Evolutionary conservation across 2,329 filamentous ascomycete species (phyloP).

Genomic region (Ophiognomonia clavigignenti-juglandacearum): DNA sequence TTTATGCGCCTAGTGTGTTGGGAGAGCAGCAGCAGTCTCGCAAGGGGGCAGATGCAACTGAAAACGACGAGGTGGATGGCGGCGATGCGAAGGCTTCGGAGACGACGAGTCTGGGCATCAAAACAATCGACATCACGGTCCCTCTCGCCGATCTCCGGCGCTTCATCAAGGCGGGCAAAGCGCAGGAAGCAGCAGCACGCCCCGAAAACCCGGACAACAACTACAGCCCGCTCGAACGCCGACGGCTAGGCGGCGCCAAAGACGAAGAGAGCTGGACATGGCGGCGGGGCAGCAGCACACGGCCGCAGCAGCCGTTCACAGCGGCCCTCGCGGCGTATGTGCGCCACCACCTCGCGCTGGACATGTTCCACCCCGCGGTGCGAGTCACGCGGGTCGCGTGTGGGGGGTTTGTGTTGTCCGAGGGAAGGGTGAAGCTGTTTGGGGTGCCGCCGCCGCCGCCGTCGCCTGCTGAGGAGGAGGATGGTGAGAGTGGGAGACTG

Average conservation of each 20-base stretch:
- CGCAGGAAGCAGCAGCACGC: constrained; percentile 8
- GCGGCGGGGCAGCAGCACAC: constrained; percentile 23
- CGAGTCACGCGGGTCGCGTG: constrained; percentile 49
- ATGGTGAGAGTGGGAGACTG: not conserved
- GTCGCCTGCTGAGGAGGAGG: not conserved
- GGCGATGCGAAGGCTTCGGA: not conserved
- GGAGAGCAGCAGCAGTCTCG: not conserved
- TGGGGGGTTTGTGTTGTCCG: constrained; percentile 50
- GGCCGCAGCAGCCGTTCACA: constrained; percentile 38
- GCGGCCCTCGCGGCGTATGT: constrained; percentile 46
- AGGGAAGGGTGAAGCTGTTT: constrained; percentile 47
- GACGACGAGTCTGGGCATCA: constrained; percentile 28
- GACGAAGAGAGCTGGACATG: constrained; percentile 51
- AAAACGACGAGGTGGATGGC: constrained; percentile 11
- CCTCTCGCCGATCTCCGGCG: constrained; percentile 40
- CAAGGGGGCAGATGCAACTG: not conserved
- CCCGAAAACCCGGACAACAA: not conserved
- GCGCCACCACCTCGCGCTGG: constrained; percentile 46
- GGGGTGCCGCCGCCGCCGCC: not conserved
- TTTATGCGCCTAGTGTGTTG: constrained; percentile 33
- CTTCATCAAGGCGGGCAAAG: constrained; percentile 39
- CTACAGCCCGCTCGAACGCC: constrained; percentile 28
- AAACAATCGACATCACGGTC: constrained; percentile 47
- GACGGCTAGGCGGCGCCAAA: constrained; percentile 41
- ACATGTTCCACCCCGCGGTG: constrained; percentile 53